phyloP scores from a whole-genome alignment of 192 early-diverging fungal species.

The Backusella liffmaniae region DNA sequence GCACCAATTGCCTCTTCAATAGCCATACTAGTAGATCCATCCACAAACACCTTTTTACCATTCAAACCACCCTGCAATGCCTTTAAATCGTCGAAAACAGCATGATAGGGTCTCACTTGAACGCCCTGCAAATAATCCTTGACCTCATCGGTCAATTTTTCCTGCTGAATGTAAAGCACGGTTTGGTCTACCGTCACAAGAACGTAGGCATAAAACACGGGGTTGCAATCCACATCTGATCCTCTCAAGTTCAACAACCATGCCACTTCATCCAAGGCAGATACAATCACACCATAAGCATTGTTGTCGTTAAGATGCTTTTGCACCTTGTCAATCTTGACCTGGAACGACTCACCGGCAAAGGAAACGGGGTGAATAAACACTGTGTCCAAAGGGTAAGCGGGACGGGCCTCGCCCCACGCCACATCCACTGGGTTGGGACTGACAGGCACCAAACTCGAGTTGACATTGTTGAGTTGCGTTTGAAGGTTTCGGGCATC shows the following conservation, averaged over 20 bases:
- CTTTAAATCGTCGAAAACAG: constrained; percentile 73
- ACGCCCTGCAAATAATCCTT: constrained; percentile 60
- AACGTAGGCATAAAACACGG: constrained; percentile 93
- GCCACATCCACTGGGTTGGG: constrained; percentile 85
- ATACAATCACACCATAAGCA: constrained; percentile 74
- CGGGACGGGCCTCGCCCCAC: constrained; percentile 73
- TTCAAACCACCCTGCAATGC: neutral
- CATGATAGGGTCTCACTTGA: constrained; percentile 69
- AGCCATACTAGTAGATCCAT: constrained; percentile 66
- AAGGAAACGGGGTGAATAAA: constrained; percentile 64
- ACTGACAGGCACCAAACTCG: constrained; percentile 62
- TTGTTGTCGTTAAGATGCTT: constrained; percentile 55
- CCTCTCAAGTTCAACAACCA: constrained; percentile 98
- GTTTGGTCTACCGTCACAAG: constrained; percentile 68
- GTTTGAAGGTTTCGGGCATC: constrained; percentile 25
- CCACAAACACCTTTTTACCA: constrained; percentile 59
- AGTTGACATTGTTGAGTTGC: constrained; percentile 39
- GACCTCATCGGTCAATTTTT: constrained; percentile 65
- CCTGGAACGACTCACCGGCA: constrained; percentile 42
- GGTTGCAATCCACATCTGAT: constrained; percentile 93
- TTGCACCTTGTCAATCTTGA: constrained; percentile 72
- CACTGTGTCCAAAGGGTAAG: constrained; percentile 61
- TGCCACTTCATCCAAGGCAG: constrained; percentile 92
- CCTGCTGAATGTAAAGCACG: constrained; percentile 75
- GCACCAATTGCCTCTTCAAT: constrained; percentile 70